Evolutionary conservation across 192 early-diverging fungal species (phyloP).

Genomic region (Coemansia sp.): DNA sequence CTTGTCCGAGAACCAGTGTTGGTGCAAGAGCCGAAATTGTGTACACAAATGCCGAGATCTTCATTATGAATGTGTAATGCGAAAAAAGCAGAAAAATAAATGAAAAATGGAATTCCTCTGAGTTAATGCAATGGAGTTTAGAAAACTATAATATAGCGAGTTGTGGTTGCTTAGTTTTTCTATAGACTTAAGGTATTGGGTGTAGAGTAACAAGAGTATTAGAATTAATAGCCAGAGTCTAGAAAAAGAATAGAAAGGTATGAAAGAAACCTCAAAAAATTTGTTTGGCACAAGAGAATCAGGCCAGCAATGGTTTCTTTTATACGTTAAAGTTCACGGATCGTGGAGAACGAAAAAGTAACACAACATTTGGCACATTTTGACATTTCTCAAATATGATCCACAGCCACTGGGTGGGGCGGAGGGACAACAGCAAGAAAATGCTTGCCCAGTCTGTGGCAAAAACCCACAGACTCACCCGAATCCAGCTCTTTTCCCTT

Average conservation of each 20-base stretch:
- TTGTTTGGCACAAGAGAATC: neutral
- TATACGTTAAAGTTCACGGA: neutral
- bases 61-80: slow-evolving; percentile 23
- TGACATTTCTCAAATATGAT: slow-evolving; percentile 1
- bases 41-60: slow-evolving; percentile 27
- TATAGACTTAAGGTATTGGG: neutral
- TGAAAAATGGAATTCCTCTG: too few relatives aligned
- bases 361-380: neutral
- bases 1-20: slow-evolving; percentile 24
- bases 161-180: neutral
- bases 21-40: slow-evolving; percentile 25
- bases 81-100: neutral
- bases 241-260: neutral
- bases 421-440: neutral
- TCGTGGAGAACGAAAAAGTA: neutral
- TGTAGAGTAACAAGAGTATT: slow-evolving; percentile 2
- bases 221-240: slow-evolving; percentile 1
- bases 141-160: too few relatives aligned
- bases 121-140: too few relatives aligned
- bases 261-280: neutral
- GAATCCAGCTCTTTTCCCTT: neutral
- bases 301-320: neutral
- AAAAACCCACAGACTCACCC: neutral
- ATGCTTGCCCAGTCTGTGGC: neutral
- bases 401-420: neutral